Evolutionary conservation across 2,329 filamentous ascomycete genomes (phyloP).

Genomic region (Teratosphaeria viscida): DNA sequence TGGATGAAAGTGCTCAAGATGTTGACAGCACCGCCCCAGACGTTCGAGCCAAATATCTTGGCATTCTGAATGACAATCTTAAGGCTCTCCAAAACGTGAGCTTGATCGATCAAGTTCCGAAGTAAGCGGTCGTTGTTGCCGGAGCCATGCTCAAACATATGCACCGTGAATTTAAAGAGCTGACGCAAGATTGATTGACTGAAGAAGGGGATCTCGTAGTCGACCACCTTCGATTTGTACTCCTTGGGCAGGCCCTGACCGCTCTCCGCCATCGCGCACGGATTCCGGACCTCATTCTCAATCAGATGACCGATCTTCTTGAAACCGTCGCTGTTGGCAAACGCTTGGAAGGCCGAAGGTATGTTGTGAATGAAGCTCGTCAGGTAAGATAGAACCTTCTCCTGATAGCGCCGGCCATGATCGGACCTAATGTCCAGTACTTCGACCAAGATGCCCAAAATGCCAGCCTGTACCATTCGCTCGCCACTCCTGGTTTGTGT

Average conservation of each 20-base stretch:
- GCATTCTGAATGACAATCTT: slow-evolving; percentile 73
- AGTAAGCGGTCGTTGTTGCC: slow-evolving; percentile 83
- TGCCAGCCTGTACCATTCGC: slow-evolving; percentile 76
- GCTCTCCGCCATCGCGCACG: slow-evolving; percentile 54
- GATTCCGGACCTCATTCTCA: slow-evolving; percentile 62
- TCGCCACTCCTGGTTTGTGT: slow-evolving; percentile 52
- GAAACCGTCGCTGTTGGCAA: slow-evolving; percentile 73
- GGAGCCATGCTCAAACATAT: slow-evolving; percentile 76
- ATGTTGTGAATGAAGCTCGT: slow-evolving; percentile 75
- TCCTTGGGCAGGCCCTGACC: slow-evolving; percentile 62
- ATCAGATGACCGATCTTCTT: slow-evolving; percentile 85
- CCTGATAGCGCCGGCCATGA: slow-evolving; percentile 73
- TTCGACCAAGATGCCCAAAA: slow-evolving; percentile 84
- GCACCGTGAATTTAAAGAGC: slow-evolving; percentile 91
- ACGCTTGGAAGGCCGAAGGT: slow-evolving; percentile 70
- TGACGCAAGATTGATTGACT: slow-evolving; percentile 89
- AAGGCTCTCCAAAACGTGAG: slow-evolving; percentile 68
- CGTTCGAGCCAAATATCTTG: slow-evolving; percentile 72
- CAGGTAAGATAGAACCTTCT: slow-evolving; percentile 74
- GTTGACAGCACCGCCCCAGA: slow-evolving; percentile 90
- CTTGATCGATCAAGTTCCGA: slow-evolving; percentile 88
- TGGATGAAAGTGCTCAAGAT: slow-evolving; percentile 96
- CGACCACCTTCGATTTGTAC: slow-evolving; percentile 71
- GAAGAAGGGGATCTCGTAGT: slow-evolving; percentile 88
- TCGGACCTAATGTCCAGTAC: slow-evolving; percentile 72